Evolutionary conservation across 805 yeast species (phyloP).

Genomic region (Candida qinlingensis): DNA sequence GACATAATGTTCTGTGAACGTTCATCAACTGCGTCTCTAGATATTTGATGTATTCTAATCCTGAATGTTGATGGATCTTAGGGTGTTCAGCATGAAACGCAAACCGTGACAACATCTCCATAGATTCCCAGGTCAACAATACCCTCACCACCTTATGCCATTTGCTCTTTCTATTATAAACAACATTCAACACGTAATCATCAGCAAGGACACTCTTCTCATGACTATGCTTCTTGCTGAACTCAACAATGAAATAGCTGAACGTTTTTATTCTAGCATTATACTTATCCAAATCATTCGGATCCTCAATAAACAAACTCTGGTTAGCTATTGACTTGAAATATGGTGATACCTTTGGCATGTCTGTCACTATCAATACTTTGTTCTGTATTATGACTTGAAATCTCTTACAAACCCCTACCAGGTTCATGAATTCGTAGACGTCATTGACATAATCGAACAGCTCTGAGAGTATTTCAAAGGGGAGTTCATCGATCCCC

Average conservation of each 20-base stretch:
- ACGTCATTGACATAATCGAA: constrained; percentile 15
- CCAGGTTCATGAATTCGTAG: constrained; percentile 11
- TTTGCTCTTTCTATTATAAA: constrained; percentile 1
- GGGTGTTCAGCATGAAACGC: neutral
- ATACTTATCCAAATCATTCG: neutral
- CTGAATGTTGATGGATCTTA: constrained; percentile 2
- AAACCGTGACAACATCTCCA: constrained; percentile 1
- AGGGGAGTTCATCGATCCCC: constrained; percentile 14
- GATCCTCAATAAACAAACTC: constrained; percentile 3
- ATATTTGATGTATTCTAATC: constrained; percentile 8
- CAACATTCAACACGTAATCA: constrained; percentile 7
- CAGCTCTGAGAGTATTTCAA: constrained; percentile 15
- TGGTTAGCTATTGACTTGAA: constrained; percentile 12
- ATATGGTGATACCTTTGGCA: constrained; percentile 4
- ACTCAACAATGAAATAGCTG: constrained; percentile 15
- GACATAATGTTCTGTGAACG: constrained; percentile 7
- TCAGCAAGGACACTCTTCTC: constrained; percentile 5
- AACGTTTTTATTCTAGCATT: constrained; percentile 4
- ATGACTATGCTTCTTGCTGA: neutral
- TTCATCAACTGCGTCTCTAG: constrained; percentile 4
- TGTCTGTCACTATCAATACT: constrained; percentile 19
- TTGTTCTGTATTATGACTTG: constrained; percentile 11
- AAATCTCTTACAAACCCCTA: constrained; percentile 14
- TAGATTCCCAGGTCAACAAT: constrained; percentile 5
- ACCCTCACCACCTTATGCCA: constrained; percentile 13